Percentiles rank a stretch among this genome's conserved stretches.
These are phyloP conservation scores for Saturnispora ahearnii DNA, from an alignment of 805 yeast species.

Conservation along the genomic window DNA sequence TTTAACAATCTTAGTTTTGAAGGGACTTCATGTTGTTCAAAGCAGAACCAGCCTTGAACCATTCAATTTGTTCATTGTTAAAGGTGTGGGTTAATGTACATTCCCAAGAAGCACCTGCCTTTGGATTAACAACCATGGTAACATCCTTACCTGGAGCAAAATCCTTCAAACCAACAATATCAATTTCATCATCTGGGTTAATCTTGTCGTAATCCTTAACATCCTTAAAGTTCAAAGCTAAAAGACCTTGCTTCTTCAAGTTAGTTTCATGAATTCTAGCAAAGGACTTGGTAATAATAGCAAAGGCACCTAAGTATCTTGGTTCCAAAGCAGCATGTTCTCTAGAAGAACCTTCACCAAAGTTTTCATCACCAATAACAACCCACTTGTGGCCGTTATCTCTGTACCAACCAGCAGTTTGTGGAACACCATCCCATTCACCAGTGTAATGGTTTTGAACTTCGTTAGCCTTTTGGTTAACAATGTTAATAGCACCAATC, in stretches of 20 bases:
- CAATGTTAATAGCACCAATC: slow-evolving; percentile 98
- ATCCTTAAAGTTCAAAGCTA: slow-evolving; percentile 90
- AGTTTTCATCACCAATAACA: slow-evolving; percentile 96
- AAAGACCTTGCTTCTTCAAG: slow-evolving; percentile 98
- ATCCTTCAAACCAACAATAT: slow-evolving; percentile 72
- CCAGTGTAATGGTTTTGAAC: slow-evolving; percentile 89
- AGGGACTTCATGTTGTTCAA: slow-evolving; percentile 68
- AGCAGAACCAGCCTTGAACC: slow-evolving; percentile 99
- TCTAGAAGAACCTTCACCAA: slow-evolving; percentile 99
- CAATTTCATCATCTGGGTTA: slow-evolving; percentile 82
- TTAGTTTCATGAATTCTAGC: slow-evolving; percentile 99
- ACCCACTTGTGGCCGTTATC: slow-evolving; percentile 91
- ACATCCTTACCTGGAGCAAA: slow-evolving; percentile 91
- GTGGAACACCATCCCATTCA: slow-evolving; percentile 91
- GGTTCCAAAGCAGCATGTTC: slow-evolving; percentile 99
- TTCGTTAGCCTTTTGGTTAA: slow-evolving; percentile 88
- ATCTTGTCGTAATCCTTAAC: slow-evolving; percentile 90
- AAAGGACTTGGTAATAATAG: slow-evolving; percentile 94
- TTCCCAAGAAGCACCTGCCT: slow-evolving; percentile 78
- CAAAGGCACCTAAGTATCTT: slow-evolving; percentile 97
- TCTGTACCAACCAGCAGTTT: slow-evolving; percentile 91
- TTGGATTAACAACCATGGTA: slow-evolving; percentile 64
- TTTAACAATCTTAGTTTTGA: slow-evolving; percentile 10
- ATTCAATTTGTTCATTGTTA: slow-evolving; percentile 93
- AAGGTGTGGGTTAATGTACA: slow-evolving; percentile 92